A percentile compares a stretch with the other conserved stretches of the same genome.
These are phyloP conservation scores for Daedaleopsis nitida DNA, from an alignment of 768 basidiomycete species.

Conservation along the genomic window DNA sequence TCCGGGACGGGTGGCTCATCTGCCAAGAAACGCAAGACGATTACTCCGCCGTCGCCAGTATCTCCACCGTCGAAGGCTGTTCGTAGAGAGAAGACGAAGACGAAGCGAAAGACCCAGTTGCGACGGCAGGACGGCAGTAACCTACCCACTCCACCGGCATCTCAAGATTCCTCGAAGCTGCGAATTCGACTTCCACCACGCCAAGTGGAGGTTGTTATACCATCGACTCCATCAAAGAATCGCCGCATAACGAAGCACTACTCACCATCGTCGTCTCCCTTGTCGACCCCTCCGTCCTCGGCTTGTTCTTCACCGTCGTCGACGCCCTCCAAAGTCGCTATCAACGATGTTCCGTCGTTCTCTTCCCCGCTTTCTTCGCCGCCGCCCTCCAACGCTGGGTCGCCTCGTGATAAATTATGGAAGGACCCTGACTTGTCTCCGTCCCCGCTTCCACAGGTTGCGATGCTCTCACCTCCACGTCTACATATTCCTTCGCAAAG, in stretches of 20 bases:
- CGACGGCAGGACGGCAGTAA: background rate
- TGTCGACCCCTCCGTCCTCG: constrained; percentile 15
- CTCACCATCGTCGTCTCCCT: constrained; percentile 13
- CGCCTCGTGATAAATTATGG: background rate
- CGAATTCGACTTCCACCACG: constrained; percentile 19
- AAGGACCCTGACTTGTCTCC: too few species aligned
- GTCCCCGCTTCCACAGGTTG: too few species aligned
- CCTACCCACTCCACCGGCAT: constrained; percentile 14
- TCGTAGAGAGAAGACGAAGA: constrained; percentile 13
- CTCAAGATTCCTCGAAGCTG: constrained; percentile 9
- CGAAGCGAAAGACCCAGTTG: background rate
- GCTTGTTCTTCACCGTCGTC: background rate
- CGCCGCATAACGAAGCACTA: background rate
- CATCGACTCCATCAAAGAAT: background rate
- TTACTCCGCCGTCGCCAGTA: constrained; percentile 12
- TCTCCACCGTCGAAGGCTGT: constrained; percentile 18
- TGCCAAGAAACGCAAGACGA: constrained; percentile 18
- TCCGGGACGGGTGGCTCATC: constrained; percentile 2
- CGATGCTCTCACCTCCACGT: too few species aligned
- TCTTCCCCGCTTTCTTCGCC: constrained; percentile 15
- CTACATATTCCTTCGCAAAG: too few species aligned
- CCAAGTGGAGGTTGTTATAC: constrained; percentile 13
- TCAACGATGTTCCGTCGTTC: constrained; percentile 10
- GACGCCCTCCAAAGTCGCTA: background rate
- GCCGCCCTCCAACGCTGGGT: background rate